Conservation (phyloP, 257 asterid species). For the Solanum etuberosum region DNA sequence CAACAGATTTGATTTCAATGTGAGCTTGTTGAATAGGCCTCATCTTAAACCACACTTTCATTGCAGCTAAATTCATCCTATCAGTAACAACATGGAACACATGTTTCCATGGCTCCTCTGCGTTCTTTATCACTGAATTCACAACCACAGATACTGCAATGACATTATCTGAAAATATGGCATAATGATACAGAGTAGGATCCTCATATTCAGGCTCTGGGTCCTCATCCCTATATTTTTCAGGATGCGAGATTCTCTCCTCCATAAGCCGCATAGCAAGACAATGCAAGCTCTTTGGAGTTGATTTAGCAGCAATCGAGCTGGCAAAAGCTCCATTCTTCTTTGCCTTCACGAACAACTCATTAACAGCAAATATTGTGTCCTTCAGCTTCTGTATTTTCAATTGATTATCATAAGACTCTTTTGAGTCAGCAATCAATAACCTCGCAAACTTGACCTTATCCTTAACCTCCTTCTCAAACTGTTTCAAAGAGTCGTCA, state of each 20-base stretch:
- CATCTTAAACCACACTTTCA: conserved; percentile 97
- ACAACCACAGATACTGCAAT: conserved; percentile 90
- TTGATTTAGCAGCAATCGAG: conserved; percentile 74
- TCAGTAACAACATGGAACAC: conserved; percentile 87
- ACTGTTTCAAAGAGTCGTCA: conserved; percentile 85
- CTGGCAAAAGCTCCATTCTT: conserved; percentile 86
- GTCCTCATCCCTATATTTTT: conserved; percentile 66
- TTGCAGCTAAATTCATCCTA: conserved; percentile 83
- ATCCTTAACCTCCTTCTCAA: conserved; percentile 96
- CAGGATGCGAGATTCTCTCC: conserved; percentile 93
- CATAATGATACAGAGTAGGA: conserved; percentile 84
- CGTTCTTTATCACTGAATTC: conserved; percentile 69
- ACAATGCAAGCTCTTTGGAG: conserved; percentile 99
- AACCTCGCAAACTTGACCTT: conserved; percentile 78
- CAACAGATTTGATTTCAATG: conserved; percentile 68
- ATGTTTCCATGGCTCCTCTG: conserved; percentile 90
- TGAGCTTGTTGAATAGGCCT: conserved; percentile 83
- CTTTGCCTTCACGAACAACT: conserved; percentile 85
- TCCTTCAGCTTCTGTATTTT: conserved; percentile 94
- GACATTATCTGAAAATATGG: conserved; percentile 83
- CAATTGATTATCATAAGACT: conserved; percentile 87
- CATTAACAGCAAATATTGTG: conserved; percentile 85
- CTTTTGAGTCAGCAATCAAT: conserved; percentile 78
- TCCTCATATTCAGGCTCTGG: conserved; percentile 76
- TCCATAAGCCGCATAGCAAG: conserved; percentile 95